These are phyloP conservation scores for Penicillium sp. DNA, from an alignment of 2,329 filamentous ascomycete genomes.

Conservation along the genomic window DNA sequence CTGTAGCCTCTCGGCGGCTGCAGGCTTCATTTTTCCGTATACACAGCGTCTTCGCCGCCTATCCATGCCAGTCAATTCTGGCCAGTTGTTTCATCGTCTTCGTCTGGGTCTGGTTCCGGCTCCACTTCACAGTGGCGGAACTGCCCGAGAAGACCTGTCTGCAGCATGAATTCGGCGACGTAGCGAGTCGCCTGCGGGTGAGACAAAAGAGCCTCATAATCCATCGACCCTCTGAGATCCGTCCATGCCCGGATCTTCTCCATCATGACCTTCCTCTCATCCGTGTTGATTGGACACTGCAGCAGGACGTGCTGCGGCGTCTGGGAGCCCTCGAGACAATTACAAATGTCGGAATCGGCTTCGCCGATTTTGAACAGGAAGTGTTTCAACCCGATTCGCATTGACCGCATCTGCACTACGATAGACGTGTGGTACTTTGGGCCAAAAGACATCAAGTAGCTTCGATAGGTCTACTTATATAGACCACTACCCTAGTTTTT, in stretches of 20 bases:
- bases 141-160: too few relatives aligned
- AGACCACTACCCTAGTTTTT: too few relatives aligned
- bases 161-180: too few relatives aligned
- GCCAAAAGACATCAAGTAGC: too few relatives aligned
- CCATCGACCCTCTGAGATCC: neutral
- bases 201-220: neutral
- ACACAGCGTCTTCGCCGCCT: too few relatives aligned
- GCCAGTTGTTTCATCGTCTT: too few relatives aligned
- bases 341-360: neutral
- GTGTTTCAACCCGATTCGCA: constrained; percentile 4
- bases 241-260: neutral
- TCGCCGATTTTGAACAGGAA: constrained; percentile 13
- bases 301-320: constrained; percentile 2
- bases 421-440: neutral
- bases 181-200: constrained; percentile 1
- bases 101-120: too few relatives aligned
- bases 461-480: too few relatives aligned
- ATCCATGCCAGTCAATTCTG: too few relatives aligned
- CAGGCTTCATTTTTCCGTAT: too few relatives aligned
- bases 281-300: neutral
- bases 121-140: too few relatives aligned
- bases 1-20: too few relatives aligned
- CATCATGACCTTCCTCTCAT: neutral
- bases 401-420: constrained; percentile 6
- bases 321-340: constrained; percentile 2